Base-by-base conservation (phyloP, 2,329 filamentous ascomycete genomes). In the Aphanocladium album region DNA sequence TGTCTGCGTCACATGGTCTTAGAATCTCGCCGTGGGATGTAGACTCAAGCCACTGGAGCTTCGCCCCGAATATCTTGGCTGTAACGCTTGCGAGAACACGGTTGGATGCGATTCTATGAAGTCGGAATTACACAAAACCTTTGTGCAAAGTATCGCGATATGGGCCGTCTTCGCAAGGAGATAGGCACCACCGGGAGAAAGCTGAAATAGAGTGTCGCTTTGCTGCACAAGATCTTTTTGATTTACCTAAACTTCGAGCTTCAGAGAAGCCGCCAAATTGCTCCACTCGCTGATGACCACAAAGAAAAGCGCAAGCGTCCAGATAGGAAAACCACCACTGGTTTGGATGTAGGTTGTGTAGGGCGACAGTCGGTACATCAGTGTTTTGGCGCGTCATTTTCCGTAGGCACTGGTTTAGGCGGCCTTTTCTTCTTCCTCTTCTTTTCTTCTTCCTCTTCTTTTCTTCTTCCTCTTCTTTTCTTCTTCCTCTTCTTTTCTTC, bases 281-380 rank as follows among this genome's bases (percentile, higher is more conserved):
- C 35, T 39, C 7, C 35, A 8, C 16, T 39, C 35, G 16, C 35
- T 6, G 12, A 82, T 79, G 2, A 88, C 73, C 1, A 82, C 73
- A 0, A 87, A 88, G 1, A 84, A 80, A 63, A 85, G 76, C 51
- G 84, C 77, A 6, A 88, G 79, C 4, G 35, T 77, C 14, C 88
- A 88, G 57, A 88, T 81, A 43, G 82, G 83, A 1, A 91, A 79
- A 59, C 88, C 80, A 2, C 90, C 84, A 39, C 35, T 39, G 35
- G 16, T 17, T 14, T 39, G 6, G 35, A 39, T 6, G 12, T 39
- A 39, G 9, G 35, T 39, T 39, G 5, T 39, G 35, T 39, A 39
- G 35, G 11, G 35, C 12, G 35, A 39, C 16, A 39, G 35, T 4
- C 14, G 87, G 3, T 12, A 16, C 35, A 16, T 3, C 5, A 39